A percentile compares a stretch with the other conserved stretches of the same genome.
These are phyloP conservation scores for Lyophyllum atratum DNA, from an alignment of 768 basidiomycete species.

Conservation along the genomic window DNA sequence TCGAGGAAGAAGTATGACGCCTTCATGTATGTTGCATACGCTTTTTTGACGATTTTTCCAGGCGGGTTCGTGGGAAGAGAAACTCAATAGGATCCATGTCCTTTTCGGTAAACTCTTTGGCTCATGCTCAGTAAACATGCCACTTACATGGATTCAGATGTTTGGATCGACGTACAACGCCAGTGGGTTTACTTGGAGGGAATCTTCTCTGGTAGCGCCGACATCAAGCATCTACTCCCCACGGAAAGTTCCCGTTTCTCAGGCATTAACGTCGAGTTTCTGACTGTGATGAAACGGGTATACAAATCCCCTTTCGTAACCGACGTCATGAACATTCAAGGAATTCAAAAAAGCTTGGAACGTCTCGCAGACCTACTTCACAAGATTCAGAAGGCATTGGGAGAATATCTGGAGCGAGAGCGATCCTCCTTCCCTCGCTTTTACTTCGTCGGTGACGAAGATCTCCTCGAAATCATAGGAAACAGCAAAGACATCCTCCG, in stretches of 20 bases:
- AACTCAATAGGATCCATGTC: conserved; percentile 94
- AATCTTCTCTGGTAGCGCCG: conserved; percentile 99
- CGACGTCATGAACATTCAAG: conserved; percentile 95
- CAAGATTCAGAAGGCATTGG: conserved; percentile 99
- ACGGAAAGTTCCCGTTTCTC: conserved; percentile 97
- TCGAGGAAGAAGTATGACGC: conserved; percentile 77
- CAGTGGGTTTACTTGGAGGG: conserved; percentile 99
- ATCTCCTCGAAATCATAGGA: conserved; percentile 97
- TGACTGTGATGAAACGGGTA: conserved; percentile 99
- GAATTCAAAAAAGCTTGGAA: conserved; percentile 96
- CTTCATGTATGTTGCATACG: not conserved
- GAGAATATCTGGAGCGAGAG: conserved; percentile 98
- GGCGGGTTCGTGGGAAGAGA: conserved; percentile 95
- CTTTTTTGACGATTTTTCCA: conserved; percentile 24
- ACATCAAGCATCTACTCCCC: conserved; percentile 98
- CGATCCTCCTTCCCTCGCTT: conserved; percentile 98
- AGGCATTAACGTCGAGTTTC: conserved; percentile 98
- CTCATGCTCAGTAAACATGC: conserved; percentile 4
- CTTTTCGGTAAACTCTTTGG: conserved; percentile 72
- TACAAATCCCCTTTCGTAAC: conserved; percentile 98
- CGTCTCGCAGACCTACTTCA: conserved; percentile 93
- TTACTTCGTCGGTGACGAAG: conserved; percentile 99
- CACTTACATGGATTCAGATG: conserved; percentile 50
- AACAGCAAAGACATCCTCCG: conserved; percentile 98
- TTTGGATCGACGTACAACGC: conserved; percentile 99